These are phyloP conservation scores for Hortiboletus flavorubellus DNA, from an alignment of 768 basidiomycete genomes.

Conservation along the genomic window DNA sequence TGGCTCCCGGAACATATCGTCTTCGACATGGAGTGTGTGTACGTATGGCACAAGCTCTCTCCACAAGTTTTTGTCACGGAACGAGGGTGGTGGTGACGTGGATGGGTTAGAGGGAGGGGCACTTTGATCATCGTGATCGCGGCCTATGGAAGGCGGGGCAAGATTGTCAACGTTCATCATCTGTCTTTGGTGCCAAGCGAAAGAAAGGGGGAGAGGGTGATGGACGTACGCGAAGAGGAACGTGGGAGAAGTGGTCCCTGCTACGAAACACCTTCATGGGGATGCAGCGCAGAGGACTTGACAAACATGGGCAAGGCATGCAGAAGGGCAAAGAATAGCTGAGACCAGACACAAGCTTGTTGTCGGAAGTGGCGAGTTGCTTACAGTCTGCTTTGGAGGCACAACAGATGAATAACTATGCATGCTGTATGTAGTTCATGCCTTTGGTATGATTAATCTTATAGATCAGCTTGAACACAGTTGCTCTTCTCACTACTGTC, in stretches of 20 bases:
- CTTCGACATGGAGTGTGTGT: slow-evolving; percentile 9
- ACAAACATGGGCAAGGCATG: too few species aligned
- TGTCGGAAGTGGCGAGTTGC: too few species aligned
- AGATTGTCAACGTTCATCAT: too few species aligned
- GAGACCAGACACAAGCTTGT: too few species aligned
- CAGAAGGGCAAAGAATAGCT: too few species aligned
- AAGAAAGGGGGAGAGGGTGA: too few species aligned
- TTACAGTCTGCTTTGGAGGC: background rate
- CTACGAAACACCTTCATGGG: slow-evolving; percentile 29
- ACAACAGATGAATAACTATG: background rate
- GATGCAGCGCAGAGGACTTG: too few species aligned
- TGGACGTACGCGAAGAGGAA: too few species aligned
- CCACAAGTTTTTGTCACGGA: slow-evolving; percentile 31
- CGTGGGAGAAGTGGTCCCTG: slow-evolving; percentile 21
- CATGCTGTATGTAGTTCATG: background rate
- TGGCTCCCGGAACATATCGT: too few species aligned
- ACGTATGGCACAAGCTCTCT: slow-evolving; percentile 30
- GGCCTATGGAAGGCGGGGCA: too few species aligned
- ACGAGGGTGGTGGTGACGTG: slow-evolving; percentile 25
- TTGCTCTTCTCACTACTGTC: background rate
- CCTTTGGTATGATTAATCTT: background rate
- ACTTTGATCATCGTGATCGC: background rate
- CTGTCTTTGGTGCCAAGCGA: too few species aligned
- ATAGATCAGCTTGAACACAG: background rate
- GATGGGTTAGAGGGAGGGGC: slow-evolving; percentile 18